These are phyloP conservation scores for Saccharomyces uvarum DNA, from an alignment of 1,139 yeast species.

Conservation along the genomic window DNA sequence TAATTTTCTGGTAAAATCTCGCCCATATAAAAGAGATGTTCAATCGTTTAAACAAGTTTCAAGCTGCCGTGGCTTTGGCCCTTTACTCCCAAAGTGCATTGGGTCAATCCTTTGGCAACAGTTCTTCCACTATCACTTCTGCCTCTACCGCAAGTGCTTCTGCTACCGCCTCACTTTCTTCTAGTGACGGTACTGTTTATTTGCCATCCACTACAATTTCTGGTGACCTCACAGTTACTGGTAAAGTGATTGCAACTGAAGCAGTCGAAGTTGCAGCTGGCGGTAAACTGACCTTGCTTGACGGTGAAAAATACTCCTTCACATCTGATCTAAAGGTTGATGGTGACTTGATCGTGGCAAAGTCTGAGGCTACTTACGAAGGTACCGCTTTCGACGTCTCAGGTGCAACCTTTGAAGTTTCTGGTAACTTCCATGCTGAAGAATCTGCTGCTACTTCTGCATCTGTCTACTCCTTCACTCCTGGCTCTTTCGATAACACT, in stretches of 20 bases:
- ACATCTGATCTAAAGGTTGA: not conserved
- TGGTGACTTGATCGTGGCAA: not conserved
- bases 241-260: constrained; percentile 1
- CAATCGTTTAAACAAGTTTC: not conserved
- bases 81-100: not conserved
- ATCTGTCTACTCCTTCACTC: no score
- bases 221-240: constrained; percentile 1
- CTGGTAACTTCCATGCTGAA: no score
- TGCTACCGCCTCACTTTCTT: not conserved
- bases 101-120: no score
- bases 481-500: no score
- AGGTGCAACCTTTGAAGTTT: not conserved
- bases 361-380: not conserved
- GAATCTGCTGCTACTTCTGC: no score
- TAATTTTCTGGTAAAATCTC: not conserved
- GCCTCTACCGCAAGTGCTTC: not conserved
- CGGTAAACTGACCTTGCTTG: not conserved
- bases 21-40: not conserved
- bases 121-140: not conserved
- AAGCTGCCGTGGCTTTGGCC: constrained; percentile 2
- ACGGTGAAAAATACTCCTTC: constrained; percentile 1
- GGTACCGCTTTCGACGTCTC: not conserved
- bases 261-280: not conserved
- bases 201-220: not conserved
- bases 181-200: not conserved